Base-by-base conservation (phyloP, 441 rosid species). In the Arabidopsis lyrata region DNA sequence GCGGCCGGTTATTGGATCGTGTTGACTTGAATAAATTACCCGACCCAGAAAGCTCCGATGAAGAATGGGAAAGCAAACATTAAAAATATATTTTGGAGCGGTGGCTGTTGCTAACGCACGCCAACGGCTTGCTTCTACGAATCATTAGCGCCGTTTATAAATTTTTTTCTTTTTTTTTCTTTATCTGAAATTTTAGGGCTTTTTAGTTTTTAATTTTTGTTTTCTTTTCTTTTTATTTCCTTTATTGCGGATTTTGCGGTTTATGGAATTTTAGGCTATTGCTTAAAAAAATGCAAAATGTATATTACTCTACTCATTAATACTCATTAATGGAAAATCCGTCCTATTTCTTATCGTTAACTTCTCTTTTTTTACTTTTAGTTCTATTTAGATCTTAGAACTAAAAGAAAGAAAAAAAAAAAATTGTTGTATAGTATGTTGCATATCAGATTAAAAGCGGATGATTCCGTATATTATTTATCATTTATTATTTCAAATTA, bases 1-100 rank as follows among this genome's bases (percentile, higher is more conserved):
- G 74, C 88, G 50, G 22, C n/a, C 77, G 73, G 29, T 44, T 70
- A 49, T 60, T 74, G 38, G 86, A 85, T 75, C 86, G 88, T 71
- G 93, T 91, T n/a, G 97, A 89, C 72, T 82, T 90, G 82, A 90
- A 88, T 81, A 77, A 87, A 80, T 73, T 68, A 79, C 90, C 90
- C 52, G 78, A 77, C 76, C 89, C 90, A 22, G 91, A 90, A 78
- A 74, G 74, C 77, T 86, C 87, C 5, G 87, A 83, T 66, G 81
- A 77, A 45, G 86, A 83, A 27, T 62, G 53, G 52, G 52, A 62
- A 42, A 62, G 22, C 36, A 62, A 44, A 42, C 39, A 61, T 20
- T 41, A 39, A 41, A 16, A 5, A 15, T 66, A 12, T 68, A 52
- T 54, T 18, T 24, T 62, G 12, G 31, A 24, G 53, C 24, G 53